These are phyloP conservation scores for Annulohypoxylon truncatum DNA, from an alignment of 2,329 filamentous ascomycete genomes.

Conservation along the genomic window DNA sequence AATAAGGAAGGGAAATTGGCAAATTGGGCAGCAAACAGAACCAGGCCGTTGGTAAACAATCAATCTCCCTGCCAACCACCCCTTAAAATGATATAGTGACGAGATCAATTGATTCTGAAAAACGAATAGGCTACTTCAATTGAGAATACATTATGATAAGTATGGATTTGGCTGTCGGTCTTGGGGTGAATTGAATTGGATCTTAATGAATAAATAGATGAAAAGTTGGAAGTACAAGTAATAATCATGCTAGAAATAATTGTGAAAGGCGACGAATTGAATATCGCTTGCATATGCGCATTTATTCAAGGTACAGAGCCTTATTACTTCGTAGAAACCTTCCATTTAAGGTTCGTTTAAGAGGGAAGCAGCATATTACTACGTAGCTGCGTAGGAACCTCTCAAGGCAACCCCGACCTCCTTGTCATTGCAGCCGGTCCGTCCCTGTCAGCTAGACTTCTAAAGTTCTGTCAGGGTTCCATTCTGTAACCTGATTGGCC, in stretches of 20 bases:
- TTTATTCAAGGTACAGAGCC: not conserved
- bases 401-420: slow-evolving; percentile 29
- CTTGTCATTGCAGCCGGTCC: slow-evolving; percentile 37
- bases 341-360: not conserved
- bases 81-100: slow-evolving; percentile 1
- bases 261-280: not conserved
- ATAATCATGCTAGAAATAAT: slow-evolving; percentile 1
- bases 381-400: not conserved
- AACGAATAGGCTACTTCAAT: not conserved
- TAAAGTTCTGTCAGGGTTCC: slow-evolving; percentile 31
- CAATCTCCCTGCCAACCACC: slow-evolving; percentile 24
- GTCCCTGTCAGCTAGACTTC: slow-evolving; percentile 33
- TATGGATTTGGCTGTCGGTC: not conserved
- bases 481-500: slow-evolving; percentile 41
- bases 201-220: not conserved
- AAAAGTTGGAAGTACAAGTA: not conserved
- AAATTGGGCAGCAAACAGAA: slow-evolving; percentile 33
- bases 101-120: not conserved
- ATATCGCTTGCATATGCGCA: not conserved
- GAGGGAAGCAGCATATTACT: not conserved
- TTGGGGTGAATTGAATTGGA: not conserved
- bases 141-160: not conserved
- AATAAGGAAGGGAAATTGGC: not conserved
- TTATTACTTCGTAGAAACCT: not conserved
- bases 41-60: slow-evolving; percentile 26